Evolutionary conservation across 495 filamentous ascomycete genomes (phyloP).

Genomic region (Geoglossum glabrum): DNA sequence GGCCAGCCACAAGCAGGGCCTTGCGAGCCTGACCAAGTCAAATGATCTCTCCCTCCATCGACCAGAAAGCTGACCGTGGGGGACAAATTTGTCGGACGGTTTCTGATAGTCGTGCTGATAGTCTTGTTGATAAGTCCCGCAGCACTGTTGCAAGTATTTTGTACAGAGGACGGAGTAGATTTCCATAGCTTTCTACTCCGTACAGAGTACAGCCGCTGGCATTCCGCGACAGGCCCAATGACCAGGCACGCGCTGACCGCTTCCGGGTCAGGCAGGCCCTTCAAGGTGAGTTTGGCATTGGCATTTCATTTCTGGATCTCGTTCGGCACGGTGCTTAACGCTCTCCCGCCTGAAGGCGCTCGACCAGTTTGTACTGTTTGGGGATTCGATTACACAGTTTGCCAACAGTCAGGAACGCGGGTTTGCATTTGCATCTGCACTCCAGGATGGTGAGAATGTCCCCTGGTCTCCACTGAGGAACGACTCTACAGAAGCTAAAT

Average conservation of each 20-base stretch:
- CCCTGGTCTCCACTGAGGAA: neutral
- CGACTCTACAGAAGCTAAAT: too few relatives aligned
- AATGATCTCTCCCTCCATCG: neutral
- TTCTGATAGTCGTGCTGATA: neutral
- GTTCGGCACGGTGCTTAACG: neutral
- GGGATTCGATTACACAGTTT: slow-evolving; percentile 58
- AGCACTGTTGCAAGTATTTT: too few relatives aligned
- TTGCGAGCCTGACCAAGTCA: neutral
- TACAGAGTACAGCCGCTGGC: too few relatives aligned
- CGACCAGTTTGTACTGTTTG: slow-evolving; percentile 60
- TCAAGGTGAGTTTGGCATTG: neutral
- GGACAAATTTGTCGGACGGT: neutral
- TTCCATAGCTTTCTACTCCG: too few relatives aligned
- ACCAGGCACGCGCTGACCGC: neutral
- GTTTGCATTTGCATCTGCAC: slow-evolving; percentile 48
- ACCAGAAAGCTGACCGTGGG: neutral
- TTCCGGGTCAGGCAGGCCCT: neutral
- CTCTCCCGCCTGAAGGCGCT: neutral
- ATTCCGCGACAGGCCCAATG: neutral
- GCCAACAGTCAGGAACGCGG: slow-evolving; percentile 34
- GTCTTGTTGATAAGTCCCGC: neutral
- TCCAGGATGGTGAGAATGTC: slow-evolving; percentile 43
- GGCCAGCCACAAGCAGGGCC: neutral
- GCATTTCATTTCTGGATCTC: slow-evolving; percentile 1
- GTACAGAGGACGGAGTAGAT: too few relatives aligned